These are phyloP conservation scores for Xylaria flabelliformis DNA, from an alignment of 495 filamentous ascomycete species.

Conservation along the genomic window DNA sequence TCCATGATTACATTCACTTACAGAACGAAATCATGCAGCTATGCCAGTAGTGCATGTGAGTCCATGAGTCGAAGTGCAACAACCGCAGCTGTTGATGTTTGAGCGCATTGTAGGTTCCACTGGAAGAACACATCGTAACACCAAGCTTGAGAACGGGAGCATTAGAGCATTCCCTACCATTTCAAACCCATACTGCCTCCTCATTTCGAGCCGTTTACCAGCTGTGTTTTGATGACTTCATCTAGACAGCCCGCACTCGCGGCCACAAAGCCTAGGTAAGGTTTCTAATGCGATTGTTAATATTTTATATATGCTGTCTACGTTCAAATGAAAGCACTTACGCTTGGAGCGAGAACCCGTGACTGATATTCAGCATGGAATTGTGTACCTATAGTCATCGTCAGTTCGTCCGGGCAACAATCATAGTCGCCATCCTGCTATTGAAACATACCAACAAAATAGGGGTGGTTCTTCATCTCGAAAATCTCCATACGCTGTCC, in stretches of 20 bases:
- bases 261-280: slow-evolving; percentile 88
- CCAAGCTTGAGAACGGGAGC: neutral
- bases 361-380: slow-evolving; percentile 89
- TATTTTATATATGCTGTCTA: neutral
- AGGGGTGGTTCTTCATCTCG: slow-evolving; percentile 88
- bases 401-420: slow-evolving; percentile 22
- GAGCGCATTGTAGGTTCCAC: neutral
- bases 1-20: neutral
- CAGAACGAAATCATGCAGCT: slow-evolving; percentile 11
- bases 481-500: slow-evolving; percentile 91
- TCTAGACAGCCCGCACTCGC: slow-evolving; percentile 70
- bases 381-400: slow-evolving; percentile 62
- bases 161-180: neutral
- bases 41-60: slow-evolving; percentile 7
- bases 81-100: neutral
- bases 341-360: slow-evolving; percentile 46
- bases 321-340: neutral
- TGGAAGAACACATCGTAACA: neutral
- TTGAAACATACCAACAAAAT: slow-evolving; percentile 68
- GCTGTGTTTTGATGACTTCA: slow-evolving; percentile 38
- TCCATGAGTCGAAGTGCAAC: neutral
- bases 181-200: neutral
- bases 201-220: slow-evolving; percentile 23
- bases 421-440: slow-evolving; percentile 34
- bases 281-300: slow-evolving; percentile 14